Evolutionary conservation across 2,329 filamentous ascomycete genomes (phyloP), one percentile per base, ranked within the genome.

Genomic region (Immersiporthe knoxdaviesiana): DNA sequence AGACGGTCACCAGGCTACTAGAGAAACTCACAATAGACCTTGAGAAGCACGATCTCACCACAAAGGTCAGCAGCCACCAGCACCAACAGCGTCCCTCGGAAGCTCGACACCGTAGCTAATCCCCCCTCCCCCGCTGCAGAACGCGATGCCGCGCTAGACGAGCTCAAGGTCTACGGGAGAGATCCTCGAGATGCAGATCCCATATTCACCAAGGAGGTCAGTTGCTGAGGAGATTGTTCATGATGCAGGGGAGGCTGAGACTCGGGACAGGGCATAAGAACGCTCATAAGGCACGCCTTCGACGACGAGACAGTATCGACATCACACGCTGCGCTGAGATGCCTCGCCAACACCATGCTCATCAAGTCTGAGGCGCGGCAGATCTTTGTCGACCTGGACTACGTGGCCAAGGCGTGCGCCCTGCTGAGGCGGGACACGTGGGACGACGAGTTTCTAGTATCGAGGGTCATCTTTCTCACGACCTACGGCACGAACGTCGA

Each of bases 391-490:
- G 88, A 94, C 74, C 81, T 92, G 30, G 90, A 87, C 11, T 91
- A 88, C 75, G 87, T 88, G 54, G 81, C 84, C 21, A 91, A 90
- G 74, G 88, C 91, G 24, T 93, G 92, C 69, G 84, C 87, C 68
- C 88, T 87, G 72, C 85, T 97, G 56, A 91, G 91, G 84, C 89
- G 85, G 68, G 91, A 93, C 71, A 90, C 84, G 74, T 85, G 87
- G 67, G 94, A 98, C 71, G 91, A 97, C 74, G 94, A 98, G 76
- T 97, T 98, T 78, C 84, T 98, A 1, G 81, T 87, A 70, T 91
- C 91, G n/a, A 87, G 93, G 65, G 88, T 97, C 58, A 81, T 97
- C 21, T 94, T 97, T 74, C 84, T 96, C 14, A 87, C 90, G 41
- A 97, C 93, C 0, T 97, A 97, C 78, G 87, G 87, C 71, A 90